Evolutionary conservation across 129 eudicot genomes (phyloP).

Genomic region (Artemisia argyi): DNA sequence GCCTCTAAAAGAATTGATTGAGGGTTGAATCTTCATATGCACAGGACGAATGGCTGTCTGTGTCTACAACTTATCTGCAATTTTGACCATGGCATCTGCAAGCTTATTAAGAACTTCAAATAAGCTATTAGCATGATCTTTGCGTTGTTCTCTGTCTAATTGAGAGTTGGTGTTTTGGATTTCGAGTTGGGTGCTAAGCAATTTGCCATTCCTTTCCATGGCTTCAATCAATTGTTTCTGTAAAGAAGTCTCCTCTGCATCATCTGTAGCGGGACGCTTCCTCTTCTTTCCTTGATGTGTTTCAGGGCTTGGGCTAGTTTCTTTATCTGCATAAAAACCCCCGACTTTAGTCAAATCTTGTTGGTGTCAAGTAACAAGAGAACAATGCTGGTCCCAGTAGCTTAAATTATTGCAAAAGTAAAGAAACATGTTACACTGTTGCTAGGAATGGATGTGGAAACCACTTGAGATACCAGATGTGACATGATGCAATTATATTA

Average conservation of each 20-base stretch:
- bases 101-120: constrained; percentile 73
- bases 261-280: constrained; percentile 37
- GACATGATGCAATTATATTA: not conserved
- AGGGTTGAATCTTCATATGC: constrained; percentile 18
- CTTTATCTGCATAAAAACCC: constrained; percentile 32
- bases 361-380: too few species aligned
- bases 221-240: constrained; percentile 55
- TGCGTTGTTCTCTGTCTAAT: constrained; percentile 72
- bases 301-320: constrained; percentile 33
- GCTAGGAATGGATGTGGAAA: constrained; percentile 3
- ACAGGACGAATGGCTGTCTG: constrained; percentile 25
- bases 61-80: constrained; percentile 88
- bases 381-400: too few species aligned
- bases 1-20: constrained; percentile 15
- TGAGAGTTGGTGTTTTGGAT: constrained; percentile 64
- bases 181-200: constrained; percentile 74
- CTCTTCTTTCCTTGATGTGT: constrained; percentile 51
- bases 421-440: not conserved
- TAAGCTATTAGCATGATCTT: constrained; percentile 57
- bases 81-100: constrained; percentile 85
- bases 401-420: not conserved
- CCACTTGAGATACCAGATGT: constrained; percentile 12
- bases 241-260: constrained; percentile 32
- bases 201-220: constrained; percentile 73
- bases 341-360: not conserved